Base-by-base conservation (phyloP, 2,329 filamentous ascomycete species). In the Arthrinium puccinioides region DNA sequence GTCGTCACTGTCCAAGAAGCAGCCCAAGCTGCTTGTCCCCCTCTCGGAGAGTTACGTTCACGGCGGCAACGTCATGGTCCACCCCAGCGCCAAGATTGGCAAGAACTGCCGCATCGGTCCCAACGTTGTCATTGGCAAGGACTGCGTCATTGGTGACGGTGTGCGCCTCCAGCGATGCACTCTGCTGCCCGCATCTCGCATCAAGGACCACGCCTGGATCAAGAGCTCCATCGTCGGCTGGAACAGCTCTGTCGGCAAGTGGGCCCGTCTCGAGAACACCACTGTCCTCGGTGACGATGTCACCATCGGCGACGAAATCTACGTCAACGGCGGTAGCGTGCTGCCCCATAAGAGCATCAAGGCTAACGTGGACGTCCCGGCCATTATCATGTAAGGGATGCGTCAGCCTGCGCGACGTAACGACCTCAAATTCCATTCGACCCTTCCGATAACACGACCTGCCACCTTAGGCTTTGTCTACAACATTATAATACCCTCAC, bases 311-410 rank as follows among this genome's bases (percentile, higher is more conserved):
- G 90, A 98, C 57, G 90, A 98, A 69, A 88, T 98, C 51, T 96
- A 97, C 65, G 92, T 96, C 64, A 98, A 98, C 64, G 90, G 90
- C 54, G 88, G 89, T 55, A 94, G 86, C 53, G 84, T 98, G 45
- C 72, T 98, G 47, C 90, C 90, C 6, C 90, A 98, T 72, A 98
- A 98, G 83, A 92, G 84, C 62, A 97, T 98, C 76, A 97, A 97
- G 77, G 79, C 83, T 55, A 98, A 98, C 63, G 87, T 98, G 54
- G 92, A 98, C 64, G 77, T 76, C 20, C 77, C 77, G 18, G 76
- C 77, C 43, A 81, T 82, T 48, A 82, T 82, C 57, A 82, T 82
- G 77, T 82, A 70, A 69, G 43, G 9, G 29, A 9, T 23, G 26
- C 36, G 16, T 25, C 14, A 6, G 16, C 16, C 31, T 19, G 24